Evolutionary conservation across 1,284 basidiomycete genomes (phyloP).

Genomic region (Pterula multifida): DNA sequence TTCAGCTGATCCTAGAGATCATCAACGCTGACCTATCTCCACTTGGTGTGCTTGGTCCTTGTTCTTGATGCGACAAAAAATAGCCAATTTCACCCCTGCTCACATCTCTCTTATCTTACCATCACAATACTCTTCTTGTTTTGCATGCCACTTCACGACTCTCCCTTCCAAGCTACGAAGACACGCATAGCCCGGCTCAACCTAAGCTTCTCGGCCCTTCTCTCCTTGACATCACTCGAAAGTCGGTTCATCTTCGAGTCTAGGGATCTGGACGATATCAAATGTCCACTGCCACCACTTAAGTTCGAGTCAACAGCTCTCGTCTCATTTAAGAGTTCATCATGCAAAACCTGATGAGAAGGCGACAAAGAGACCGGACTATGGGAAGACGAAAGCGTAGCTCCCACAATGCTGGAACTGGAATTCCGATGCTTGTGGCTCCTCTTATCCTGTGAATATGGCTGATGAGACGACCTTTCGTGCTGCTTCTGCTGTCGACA

Average conservation of each 20-base stretch:
- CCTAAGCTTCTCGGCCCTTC: conserved; percentile 14
- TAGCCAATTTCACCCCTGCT: too few species aligned
- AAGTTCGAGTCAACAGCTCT: too few species aligned
- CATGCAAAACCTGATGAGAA: neutral
- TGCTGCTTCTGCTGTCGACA: conserved; percentile 19
- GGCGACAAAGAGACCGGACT: neutral
- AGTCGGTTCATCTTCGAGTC: neutral
- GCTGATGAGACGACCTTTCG: conserved; percentile 6
- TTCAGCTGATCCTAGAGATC: too few species aligned
- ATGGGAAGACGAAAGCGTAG: neutral
- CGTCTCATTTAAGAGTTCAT: too few species aligned
- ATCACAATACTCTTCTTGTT: too few species aligned
- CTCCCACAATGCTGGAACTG: conserved; percentile 1
- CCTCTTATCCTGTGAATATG: conserved; percentile 2
- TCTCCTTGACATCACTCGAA: neutral
- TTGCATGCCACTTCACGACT: too few species aligned
- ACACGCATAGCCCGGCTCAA: conserved; percentile 42
- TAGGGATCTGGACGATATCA: neutral
- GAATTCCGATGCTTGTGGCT: conserved; percentile 1
- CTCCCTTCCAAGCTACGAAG: conserved; percentile 44
- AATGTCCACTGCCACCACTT: neutral
- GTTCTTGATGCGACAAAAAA: too few species aligned
- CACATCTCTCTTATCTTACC: too few species aligned
- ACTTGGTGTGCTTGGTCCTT: too few species aligned
- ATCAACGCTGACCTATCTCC: too few species aligned